Percentiles rank a stretch among this genome's conserved stretches.
Evolutionary conservation across 2,329 filamentous ascomycete genomes (phyloP).

Genomic region (Colletotrichum lupini): DNA sequence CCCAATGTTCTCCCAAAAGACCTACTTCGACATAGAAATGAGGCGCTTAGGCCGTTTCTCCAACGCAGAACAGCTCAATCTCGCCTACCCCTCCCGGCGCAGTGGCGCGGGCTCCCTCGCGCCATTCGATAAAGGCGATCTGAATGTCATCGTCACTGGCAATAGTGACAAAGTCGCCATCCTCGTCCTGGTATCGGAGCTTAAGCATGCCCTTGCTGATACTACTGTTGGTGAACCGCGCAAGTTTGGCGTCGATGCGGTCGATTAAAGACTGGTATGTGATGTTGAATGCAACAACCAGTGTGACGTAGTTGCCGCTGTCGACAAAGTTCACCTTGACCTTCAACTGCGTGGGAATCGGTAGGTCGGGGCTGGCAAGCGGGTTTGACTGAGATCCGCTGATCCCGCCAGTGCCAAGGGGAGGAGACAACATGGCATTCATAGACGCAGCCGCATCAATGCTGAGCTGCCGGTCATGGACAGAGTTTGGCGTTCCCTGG

Average conservation of each 20-base stretch:
- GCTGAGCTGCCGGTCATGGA: slow-evolving; percentile 48
- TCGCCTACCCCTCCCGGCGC: slow-evolving; percentile 81
- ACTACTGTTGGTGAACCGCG: slow-evolving; percentile 84
- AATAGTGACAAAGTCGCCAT: slow-evolving; percentile 93
- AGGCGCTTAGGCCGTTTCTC: slow-evolving; percentile 50
- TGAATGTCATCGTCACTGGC: slow-evolving; percentile 97
- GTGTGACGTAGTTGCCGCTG: slow-evolving; percentile 84
- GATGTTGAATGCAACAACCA: slow-evolving; percentile 97
- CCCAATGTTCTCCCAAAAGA: slow-evolving; percentile 25
- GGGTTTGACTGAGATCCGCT: slow-evolving; percentile 42
- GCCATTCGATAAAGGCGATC: slow-evolving; percentile 94
- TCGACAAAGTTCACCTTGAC: slow-evolving; percentile 91
- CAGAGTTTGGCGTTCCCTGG: slow-evolving; percentile 57
- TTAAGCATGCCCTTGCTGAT: slow-evolving; percentile 86
- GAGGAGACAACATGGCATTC: slow-evolving; percentile 56
- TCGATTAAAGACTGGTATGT: slow-evolving; percentile 93
- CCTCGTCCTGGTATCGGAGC: slow-evolving; percentile 90
- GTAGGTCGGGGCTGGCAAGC: slow-evolving; percentile 60
- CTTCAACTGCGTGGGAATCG: slow-evolving; percentile 82
- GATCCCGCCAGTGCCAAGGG: slow-evolving; percentile 49
- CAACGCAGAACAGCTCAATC: slow-evolving; percentile 86
- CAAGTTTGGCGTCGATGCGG: slow-evolving; percentile 94
- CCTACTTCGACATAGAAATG: slow-evolving; percentile 33
- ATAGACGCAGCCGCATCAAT: slow-evolving; percentile 48
- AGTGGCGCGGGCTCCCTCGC: slow-evolving; percentile 71